Base-by-base conservation (phyloP, 345 rosid genomes). In the Acer campestre region DNA sequence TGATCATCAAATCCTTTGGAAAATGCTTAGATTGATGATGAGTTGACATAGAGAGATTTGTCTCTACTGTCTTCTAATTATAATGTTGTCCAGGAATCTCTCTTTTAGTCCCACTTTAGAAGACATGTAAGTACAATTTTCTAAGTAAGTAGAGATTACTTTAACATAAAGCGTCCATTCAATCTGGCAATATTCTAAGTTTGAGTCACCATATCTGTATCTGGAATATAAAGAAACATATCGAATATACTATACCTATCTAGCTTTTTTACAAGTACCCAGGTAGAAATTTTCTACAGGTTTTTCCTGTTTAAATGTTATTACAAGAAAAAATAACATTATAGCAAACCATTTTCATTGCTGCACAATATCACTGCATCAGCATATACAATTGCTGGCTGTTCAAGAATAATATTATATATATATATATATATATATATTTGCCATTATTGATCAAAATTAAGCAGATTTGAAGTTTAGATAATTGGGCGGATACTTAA, bases 11-110 rank as follows among this genome's bases (percentile, higher is more conserved):
- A 75, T 53, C 71, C 11, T 0, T 55, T 31, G 23, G 49, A 74
- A 74, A 27, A 65, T 49, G 51, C 61, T 10, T n/a, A 64, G 62
- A 38, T 56, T 67, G 71, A 75, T 67, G 71, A 75, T 67, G 71
- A 75, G 55, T 16, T 67, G 65, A 66, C 72, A 22, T 13, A 23
- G 2, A 23, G 2, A 65, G 40, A 51, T n/a, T 31, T 53, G 68
- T 53, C 51, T 51, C 22, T 17, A 35, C 22, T 42, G 2, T 27
- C 23, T 35, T 73, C 6, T 63, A 46, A 62, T 10, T 9, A 62
- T 74, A 74, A 62, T 73, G 14, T 27, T 73, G 22, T 62, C 27
- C 29, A 25, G 25, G 42, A 42, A 23, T 31, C 61, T 35, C 44
- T 49, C 64, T 42, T 46, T 42, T 59, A 48, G 61, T 49, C 20